Percentiles rank a stretch among this genome's conserved stretches.
phyloP scores from a whole-genome alignment of 2,329 filamentous ascomycete genomes.

The Triangularia verruculosa region DNA sequence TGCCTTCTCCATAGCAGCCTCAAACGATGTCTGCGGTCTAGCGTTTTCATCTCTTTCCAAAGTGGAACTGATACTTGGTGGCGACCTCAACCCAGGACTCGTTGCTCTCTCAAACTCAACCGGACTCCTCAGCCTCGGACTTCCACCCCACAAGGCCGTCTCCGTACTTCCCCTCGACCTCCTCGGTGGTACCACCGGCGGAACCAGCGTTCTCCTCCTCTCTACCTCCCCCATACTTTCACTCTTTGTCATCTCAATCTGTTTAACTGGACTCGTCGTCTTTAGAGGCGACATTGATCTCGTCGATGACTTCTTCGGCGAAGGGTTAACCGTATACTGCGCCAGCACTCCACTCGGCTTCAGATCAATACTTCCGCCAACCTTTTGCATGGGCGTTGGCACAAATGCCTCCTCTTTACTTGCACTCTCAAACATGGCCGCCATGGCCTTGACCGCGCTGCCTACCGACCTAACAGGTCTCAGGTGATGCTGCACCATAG shows the following conservation, averaged over 20 bases:
- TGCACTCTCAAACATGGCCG: constrained; percentile 49
- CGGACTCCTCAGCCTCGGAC: not conserved
- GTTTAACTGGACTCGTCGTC: not conserved
- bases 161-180: constrained; percentile 1
- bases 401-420: constrained; percentile 23
- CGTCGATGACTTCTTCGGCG: constrained; percentile 5
- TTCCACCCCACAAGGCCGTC: not conserved
- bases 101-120: not conserved
- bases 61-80: not conserved
- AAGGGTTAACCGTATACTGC: constrained; percentile 27
- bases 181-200: not conserved
- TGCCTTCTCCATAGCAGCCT: not conserved
- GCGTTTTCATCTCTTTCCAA: not conserved
- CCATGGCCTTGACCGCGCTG: constrained; percentile 48
- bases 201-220: not conserved
- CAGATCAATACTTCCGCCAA: constrained; percentile 11
- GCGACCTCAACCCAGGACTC: not conserved
- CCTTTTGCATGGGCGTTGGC: constrained; percentile 12
- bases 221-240: not conserved
- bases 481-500: constrained; percentile 8
- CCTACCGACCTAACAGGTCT: constrained; percentile 24
- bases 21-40: not conserved
- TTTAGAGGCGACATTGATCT: constrained; percentile 3
- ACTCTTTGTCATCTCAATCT: not conserved
- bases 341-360: constrained; percentile 27